Evolutionary conservation across 2,329 filamentous ascomycete species (phyloP), one percentile per base, ranked within the genome.

Genomic region (Phaeoacremonium minimum): DNA sequence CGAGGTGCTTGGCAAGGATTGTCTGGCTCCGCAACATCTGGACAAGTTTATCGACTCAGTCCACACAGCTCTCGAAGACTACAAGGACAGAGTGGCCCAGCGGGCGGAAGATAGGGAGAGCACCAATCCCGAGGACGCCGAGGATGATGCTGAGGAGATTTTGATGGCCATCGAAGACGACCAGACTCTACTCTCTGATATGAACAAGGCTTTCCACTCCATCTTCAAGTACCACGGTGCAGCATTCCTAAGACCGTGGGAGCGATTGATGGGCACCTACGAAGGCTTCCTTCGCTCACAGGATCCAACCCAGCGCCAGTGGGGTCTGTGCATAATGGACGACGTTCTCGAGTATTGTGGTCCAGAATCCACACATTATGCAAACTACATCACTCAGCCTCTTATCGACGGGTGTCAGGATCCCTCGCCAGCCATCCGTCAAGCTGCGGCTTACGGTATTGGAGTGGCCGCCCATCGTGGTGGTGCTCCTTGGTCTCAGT

Each of bases 151-250:
- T 13, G 86, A 96, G 49, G 91, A 96, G 35, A 78, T 83, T 30
- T 73, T 94, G 19, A 85, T 94, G 50, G 93, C 91, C 11, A 90
- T 98, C 32, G 93, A 98, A 60, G 93, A 98, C 49, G 93, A 98
- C 57, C 91, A 97, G 64, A 95, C 89, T 15, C 74, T 98, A 14
- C 75, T 98, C 30, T 95, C 90, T 2, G 93, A 98, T 56, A 98
- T 98, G 93, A 98, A 98, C 78, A 98, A 98, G 72, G 91, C 93
- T 1, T 98, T 95, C 76, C 93, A 98, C 64, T 91, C 89, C 42
- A 88, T 98, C 47, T 98, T 98, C 75, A 97, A 97, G 72, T 90
- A 95, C 66, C 89, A 96, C 58, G 87, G 87, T 16, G 73, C 80
- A 8, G 69, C 75, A 9, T 98, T 98, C 72, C 73, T 98, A 36